Base-by-base conservation (phyloP, 441 rosid species). In the Mallotus repandus region DNA sequence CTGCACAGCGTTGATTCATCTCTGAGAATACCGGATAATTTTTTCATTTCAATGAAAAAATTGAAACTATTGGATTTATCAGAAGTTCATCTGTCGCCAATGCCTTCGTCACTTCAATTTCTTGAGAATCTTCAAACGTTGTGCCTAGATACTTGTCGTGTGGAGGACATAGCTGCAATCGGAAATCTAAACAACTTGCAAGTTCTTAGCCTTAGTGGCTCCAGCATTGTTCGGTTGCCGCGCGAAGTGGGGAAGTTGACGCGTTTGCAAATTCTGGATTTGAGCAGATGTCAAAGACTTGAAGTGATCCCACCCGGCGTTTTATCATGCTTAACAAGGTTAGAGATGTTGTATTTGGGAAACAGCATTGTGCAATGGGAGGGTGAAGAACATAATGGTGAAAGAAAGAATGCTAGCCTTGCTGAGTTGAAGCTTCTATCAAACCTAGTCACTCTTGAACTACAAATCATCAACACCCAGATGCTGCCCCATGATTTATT, bases 401-500 rank as follows among this genome's bases (percentile, higher is more conserved):
- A 13, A 22, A 18, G 58, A 21, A 5, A n/a, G 2, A 76, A 63
- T 65, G 74, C 82, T 1, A 68, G 25, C 48, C 61, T 79, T 9
- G 46, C 12, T 6, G 73, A 75, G 16, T 16, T 73, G 59, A 66
- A 55, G 50, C 61, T 29, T 58, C 14, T 76, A 57, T 9, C 61
- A 16, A 18, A 11, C 14, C 54, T 78, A 49, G 48, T 64, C 45
- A 45, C 77, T 75, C 11, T 78, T 64, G 59, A 71, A 25, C 29
- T 25, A 25, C 6, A 57, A 41, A 69, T 78, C 13, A 5, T 8
- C 3, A 71, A 79, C 74, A 80, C 43, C 2, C 25, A 25, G 7
- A 38, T 32, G 1, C 48, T 78, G 19, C 81, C 82, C 0, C 25
- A 12, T 8, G 68, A 61, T 46, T 50, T 76, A 25, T 65, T 68